Evolutionary conservation across 805 yeast genomes (phyloP), one percentile per base, ranked within the genome.

Genomic region (Cyberlindnera mrakii): DNA sequence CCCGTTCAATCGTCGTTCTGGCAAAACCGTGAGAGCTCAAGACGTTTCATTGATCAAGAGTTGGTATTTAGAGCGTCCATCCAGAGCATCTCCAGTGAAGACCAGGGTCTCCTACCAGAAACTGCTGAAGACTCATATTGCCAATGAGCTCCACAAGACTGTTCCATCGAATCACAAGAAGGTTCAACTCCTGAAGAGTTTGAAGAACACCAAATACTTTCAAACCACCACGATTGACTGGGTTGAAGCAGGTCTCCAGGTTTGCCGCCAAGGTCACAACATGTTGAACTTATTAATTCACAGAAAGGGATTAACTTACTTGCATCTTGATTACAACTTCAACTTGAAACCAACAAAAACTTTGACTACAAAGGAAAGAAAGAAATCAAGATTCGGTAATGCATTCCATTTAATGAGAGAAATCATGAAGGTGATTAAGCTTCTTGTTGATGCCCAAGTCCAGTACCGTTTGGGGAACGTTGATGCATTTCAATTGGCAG

Each of bases 221-320:
- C 96, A 88, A 58, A 82, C 85, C 54, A 91, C 99, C 0, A 74
- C 90, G 0, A 81, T 93, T 39, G 99, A 93, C 63, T 93, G 99
- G 99, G 93, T 91, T 3, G 99, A 93, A 62, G 99, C 98, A 1
- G 99, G 97, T 25, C 68, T 93, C 44, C 98, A 93, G 64, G 79
- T 93, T 3, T 85, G 96, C 57, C 76, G 79, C 32, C 99, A 93
- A 63, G 99, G 99, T 3, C 86, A 82, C 63, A 91, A 88, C 54
- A 90, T 91, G 95, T 71, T 93, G 37, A 90, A 89, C 61, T 66
- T 93, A 30, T 68, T 93, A 50, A 88, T 93, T 40, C 98, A 93
- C 61, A 77, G 89, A 55, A 82, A 85, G 52, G 98, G 98, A 0
- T 67, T 93, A 31, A 89, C 96, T 0, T 93, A 89, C 59, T 67